phyloP scores from a whole-genome alignment of 768 basidiomycete genomes.

The Pleurotus giganteus region DNA sequence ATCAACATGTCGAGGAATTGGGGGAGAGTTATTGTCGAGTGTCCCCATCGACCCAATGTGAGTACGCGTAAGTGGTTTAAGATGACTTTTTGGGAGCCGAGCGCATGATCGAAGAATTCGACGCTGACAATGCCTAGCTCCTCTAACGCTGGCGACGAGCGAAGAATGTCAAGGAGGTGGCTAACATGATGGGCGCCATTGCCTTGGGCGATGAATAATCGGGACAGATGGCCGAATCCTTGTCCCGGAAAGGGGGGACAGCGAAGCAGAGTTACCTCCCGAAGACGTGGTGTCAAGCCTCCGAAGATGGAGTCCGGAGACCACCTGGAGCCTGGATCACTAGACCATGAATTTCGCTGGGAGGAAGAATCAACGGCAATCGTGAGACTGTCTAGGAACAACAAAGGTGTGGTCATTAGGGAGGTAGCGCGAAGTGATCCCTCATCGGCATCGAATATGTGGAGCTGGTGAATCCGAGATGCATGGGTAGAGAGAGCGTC shows the following conservation, averaged over 20 bases:
- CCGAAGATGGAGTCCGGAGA: not conserved
- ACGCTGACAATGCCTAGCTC: not conserved
- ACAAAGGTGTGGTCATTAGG: not conserved
- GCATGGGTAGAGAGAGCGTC: not conserved
- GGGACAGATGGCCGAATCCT: not conserved
- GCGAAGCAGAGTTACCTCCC: not conserved
- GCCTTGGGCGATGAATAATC: not conserved
- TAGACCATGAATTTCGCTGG: not conserved
- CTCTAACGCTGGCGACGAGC: not conserved
- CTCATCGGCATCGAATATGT: not conserved
- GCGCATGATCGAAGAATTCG: not conserved
- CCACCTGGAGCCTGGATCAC: not conserved
- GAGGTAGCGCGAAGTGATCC: not conserved
- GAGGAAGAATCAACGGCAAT: not conserved
- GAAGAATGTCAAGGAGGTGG: not conserved
- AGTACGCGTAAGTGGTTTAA: not conserved
- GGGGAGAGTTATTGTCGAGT: not conserved
- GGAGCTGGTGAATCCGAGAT: not conserved
- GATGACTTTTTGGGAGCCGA: too few relatives aligned
- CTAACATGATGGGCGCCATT: not conserved
- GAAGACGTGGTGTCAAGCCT: not conserved
- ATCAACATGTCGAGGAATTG: not conserved
- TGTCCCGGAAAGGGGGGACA: not conserved
- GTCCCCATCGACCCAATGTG: not conserved
- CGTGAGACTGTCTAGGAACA: not conserved